Evolutionary conservation across 768 basidiomycete genomes (phyloP), one percentile per base, ranked within the genome.

Genomic region (Rickenella mellea): DNA sequence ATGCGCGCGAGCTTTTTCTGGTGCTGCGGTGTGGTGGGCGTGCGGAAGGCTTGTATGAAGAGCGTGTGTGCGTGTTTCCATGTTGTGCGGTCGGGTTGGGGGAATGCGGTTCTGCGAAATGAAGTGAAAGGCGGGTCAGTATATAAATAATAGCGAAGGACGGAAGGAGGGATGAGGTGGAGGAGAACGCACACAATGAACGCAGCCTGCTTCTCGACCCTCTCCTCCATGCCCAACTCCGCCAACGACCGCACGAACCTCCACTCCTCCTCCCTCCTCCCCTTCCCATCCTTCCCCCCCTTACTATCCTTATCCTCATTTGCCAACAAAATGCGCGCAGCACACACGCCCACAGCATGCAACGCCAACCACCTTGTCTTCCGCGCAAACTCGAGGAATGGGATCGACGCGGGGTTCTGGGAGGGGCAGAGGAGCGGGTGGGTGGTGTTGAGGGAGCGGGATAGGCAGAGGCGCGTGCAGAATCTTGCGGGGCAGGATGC

Each of bases 401-500:
- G 70, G 3, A 66, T 58, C 4, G 73, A 74, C 5, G 75, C 76
- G 0, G 84, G 85, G 55, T 90, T 93, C 46, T 82, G 80, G 3
- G 71, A 64, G 4, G 79, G 69, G 50, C 90, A 93, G 9, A 92
- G 66, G 3, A 91, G 61, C 0, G 82, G 74, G 47, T 91, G 87
- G 15, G 54, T 49, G 0, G 68, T 68, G n/a, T n/a, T n/a, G 1
- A 69, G 71, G 0, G 83, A 76, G 27, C 85, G 78, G 12, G 71
- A 58, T 11, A 78, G 69, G 55, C 90, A 93, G 1, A 88, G 72
- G 2, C 86, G 73, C 46, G 78, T 85, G 65, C 90, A 93, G 63
- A 88, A 93, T 32, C 77, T 69, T 8, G 73, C 71, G 3, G 75
- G 67, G 48, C 87, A 89, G 21, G 57, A 63, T 7, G 64, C 54